These are phyloP conservation scores for Spinellus fusiger DNA, from an alignment of 192 early-diverging fungal genomes.

Conservation along the genomic window DNA sequence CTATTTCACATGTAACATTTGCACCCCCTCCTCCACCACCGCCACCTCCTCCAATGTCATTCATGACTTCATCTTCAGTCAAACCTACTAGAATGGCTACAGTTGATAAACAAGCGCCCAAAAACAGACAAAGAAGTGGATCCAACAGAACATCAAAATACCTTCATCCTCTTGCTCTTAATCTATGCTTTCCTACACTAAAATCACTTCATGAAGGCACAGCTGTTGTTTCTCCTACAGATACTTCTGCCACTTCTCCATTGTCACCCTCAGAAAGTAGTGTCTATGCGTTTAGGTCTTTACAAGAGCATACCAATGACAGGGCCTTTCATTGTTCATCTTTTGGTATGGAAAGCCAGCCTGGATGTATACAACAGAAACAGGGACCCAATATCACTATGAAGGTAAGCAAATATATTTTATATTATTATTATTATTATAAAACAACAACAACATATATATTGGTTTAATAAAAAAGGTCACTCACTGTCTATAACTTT, in stretches of 20 bases:
- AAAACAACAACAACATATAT: neutral
- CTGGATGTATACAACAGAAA: slow-evolving; percentile 2
- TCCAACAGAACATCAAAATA: slow-evolving; percentile 11
- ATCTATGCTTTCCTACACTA: slow-evolving; percentile 20
- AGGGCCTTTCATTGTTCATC: neutral
- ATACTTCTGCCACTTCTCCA: neutral
- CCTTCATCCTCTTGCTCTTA: slow-evolving; percentile 18
- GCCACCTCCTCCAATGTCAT: neutral
- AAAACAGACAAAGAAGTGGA: neutral
- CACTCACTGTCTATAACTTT: neutral
- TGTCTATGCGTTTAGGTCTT: neutral
- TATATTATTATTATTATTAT: neutral
- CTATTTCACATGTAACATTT: too few relatives aligned
- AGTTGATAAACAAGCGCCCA: neutral
- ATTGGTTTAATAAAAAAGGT: neutral
- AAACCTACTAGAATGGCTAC: too few relatives aligned
- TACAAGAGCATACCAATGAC: neutral
- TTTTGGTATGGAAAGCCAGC: slow-evolving; percentile 17
- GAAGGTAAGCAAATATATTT: slow-evolving; percentile 11
- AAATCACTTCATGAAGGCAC: slow-evolving; percentile 27
- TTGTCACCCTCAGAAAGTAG: slow-evolving; percentile 5
- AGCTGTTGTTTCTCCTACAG: neutral
- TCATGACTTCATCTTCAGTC: too few relatives aligned
- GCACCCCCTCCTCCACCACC: slow-evolving; percentile 14
- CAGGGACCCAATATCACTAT: slow-evolving; percentile 10